Base-by-base conservation (phyloP, 2,329 filamentous ascomycete species). In the Phialophora tarda region DNA sequence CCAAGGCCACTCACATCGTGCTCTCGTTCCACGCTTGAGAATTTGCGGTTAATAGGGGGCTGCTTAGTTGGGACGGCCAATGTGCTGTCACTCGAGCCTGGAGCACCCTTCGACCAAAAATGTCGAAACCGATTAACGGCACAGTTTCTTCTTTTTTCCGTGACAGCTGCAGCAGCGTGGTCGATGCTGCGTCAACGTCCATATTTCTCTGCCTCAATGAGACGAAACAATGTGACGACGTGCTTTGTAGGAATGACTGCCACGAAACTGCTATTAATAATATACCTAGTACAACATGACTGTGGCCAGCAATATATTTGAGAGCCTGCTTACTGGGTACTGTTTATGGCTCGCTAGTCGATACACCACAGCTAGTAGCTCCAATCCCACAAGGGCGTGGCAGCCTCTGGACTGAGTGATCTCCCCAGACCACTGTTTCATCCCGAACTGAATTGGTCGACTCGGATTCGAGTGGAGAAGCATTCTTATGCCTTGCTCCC, bases 361-460 rank as follows among this genome's bases (percentile, higher is more conserved):
- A n/a, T 59, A n/a, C 8, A 30, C 53, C 53, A 30, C 48, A 41
- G 34, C 48, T 50, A 57, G 32, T 56, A 57, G 61, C 41, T 32
- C 54, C 51, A 57, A 56, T 65, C 63, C 63, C 63, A 65, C 57
- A 58, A 65, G 58, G 63, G 23, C 32, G 34, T 56, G 24, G 53
- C 38, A 50, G 61, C 53, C 62, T 53, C 32, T 23, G 41, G 38
- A 44, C 32, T 12, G 26, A 28, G 12, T 53, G 26, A 55, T 30
- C 58, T 34, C 54, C 34, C 53, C 53, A 50, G 32, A 58, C 64
- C 64, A 66, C 30, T 57, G 64, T 66, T 63, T 63, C 64, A 66
- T 44, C 53, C 64, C 57, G 30, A 24, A 58, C 47, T 34, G 57
- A 48, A 51, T 59, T 59, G 24, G 44, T 34, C 28, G 57, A n/a